A percentile compares a stretch with the other conserved stretches of the same genome.
Conservation (phyloP, 768 basidiomycete genomes). For the Xerocomus brunneocitrinus region DNA sequence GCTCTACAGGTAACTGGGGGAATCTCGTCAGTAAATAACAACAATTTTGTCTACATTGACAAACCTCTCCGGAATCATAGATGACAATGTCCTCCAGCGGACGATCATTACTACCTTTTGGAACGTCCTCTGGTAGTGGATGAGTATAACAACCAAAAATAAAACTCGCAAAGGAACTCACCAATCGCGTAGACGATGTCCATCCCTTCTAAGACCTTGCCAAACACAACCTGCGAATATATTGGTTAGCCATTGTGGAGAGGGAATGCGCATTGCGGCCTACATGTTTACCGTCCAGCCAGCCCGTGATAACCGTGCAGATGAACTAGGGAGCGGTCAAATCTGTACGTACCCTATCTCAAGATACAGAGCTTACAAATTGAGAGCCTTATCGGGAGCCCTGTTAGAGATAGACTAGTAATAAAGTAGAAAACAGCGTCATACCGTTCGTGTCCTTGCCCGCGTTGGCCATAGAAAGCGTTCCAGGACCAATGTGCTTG, state of each 20-base stretch:
- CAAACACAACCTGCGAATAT: constrained; percentile 76
- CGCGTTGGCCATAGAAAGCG: constrained; percentile 93
- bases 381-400: constrained; percentile 58
- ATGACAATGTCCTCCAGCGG: constrained; percentile 79
- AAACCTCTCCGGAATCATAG: constrained; percentile 83
- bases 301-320: constrained; percentile 78
- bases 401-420: neutral
- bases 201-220: constrained; percentile 89
- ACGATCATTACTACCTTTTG: constrained; percentile 66
- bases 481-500: constrained; percentile 83
- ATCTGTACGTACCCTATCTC: neutral
- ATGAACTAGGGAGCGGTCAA: constrained; percentile 64
- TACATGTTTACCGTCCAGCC: constrained; percentile 91
- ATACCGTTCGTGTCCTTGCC: constrained; percentile 89
- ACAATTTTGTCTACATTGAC: constrained; percentile 14
- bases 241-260: neutral
- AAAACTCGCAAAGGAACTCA: constrained; percentile 30
- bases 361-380: constrained; percentile 53
- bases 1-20: constrained; percentile 49
- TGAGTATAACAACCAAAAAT: constrained; percentile 7
- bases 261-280: constrained; percentile 14
- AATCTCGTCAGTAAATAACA: constrained; percentile 4
- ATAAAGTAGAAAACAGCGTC: neutral
- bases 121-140: constrained; percentile 57
- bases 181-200: constrained; percentile 76